These are phyloP conservation scores for Aspergillus steynii DNA, from an alignment of 495 filamentous ascomycete species.

Conservation along the genomic window DNA sequence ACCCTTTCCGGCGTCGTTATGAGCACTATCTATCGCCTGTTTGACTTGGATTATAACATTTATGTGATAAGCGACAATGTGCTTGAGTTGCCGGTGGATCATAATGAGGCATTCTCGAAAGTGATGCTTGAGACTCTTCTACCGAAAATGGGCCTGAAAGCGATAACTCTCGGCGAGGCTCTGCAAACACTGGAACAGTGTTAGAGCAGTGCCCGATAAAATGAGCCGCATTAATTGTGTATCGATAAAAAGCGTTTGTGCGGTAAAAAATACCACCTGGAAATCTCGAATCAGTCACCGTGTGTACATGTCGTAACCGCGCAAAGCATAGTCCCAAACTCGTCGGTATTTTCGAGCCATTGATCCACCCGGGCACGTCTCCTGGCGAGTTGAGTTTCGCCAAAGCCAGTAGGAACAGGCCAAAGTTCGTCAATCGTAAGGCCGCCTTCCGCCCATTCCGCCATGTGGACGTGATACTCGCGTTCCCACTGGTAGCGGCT, in stretches of 20 bases:
- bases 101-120: constrained; percentile 19
- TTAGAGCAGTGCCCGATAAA: not conserved
- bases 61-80: constrained; percentile 47
- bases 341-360: constrained; percentile 47
- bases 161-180: constrained; percentile 26
- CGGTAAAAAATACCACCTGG: too few species aligned
- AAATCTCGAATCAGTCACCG: constrained; percentile 20
- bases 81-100: constrained; percentile 39
- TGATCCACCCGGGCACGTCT: constrained; percentile 38
- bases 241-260: not conserved
- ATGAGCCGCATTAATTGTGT: not conserved
- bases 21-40: constrained; percentile 44
- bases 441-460: constrained; percentile 35
- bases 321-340: constrained; percentile 52
- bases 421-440: constrained; percentile 49
- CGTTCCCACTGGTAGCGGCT: constrained; percentile 39
- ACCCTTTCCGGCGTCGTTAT: constrained; percentile 44
- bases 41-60: constrained; percentile 45
- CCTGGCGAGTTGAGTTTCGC: constrained; percentile 22
- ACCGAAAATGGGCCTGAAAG: constrained; percentile 31
- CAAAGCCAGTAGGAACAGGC: constrained; percentile 31
- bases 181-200: constrained; percentile 10
- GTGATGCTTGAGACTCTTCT: constrained; percentile 31
- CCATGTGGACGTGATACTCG: constrained; percentile 42
- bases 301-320: constrained; percentile 46